Evolutionary conservation across 129 eudicot species (phyloP).

Genomic region (Helianthus annuus): DNA sequence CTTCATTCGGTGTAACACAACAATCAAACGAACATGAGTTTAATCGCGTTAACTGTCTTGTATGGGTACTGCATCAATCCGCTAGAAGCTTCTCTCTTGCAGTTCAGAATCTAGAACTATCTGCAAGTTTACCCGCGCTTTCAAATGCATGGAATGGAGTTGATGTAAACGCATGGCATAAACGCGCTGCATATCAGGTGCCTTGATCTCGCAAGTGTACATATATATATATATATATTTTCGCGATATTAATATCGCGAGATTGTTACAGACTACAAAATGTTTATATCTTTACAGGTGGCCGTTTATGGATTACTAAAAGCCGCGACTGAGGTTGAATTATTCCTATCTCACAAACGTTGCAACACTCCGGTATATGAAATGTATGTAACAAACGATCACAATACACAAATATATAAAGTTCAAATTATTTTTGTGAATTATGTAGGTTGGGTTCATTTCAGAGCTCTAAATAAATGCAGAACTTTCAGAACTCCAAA

Average conservation of each 20-base stretch:
- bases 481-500: no score
- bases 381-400: constrained; percentile 51
- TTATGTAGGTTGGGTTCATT: no score
- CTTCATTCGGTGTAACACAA: constrained; percentile 25
- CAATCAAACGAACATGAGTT: constrained; percentile 34
- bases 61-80: constrained; percentile 65
- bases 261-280: not conserved
- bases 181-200: constrained; percentile 70
- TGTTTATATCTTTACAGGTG: constrained; percentile 42
- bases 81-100: constrained; percentile 64
- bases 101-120: constrained; percentile 44
- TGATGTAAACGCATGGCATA: constrained; percentile 80
- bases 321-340: constrained; percentile 70
- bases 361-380: constrained; percentile 52
- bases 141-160: constrained; percentile 84
- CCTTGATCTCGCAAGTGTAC: no score
- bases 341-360: constrained; percentile 79
- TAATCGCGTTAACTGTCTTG: constrained; percentile 65
- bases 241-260: not conserved
- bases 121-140: constrained; percentile 53
- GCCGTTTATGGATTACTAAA: constrained; percentile 68
- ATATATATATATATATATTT: no score
- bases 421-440: not conserved
- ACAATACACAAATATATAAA: not conserved
- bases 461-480: no score